Evolutionary conservation across 2,329 filamentous ascomycete species (phyloP).

Genomic region (Penicillium sp.): DNA sequence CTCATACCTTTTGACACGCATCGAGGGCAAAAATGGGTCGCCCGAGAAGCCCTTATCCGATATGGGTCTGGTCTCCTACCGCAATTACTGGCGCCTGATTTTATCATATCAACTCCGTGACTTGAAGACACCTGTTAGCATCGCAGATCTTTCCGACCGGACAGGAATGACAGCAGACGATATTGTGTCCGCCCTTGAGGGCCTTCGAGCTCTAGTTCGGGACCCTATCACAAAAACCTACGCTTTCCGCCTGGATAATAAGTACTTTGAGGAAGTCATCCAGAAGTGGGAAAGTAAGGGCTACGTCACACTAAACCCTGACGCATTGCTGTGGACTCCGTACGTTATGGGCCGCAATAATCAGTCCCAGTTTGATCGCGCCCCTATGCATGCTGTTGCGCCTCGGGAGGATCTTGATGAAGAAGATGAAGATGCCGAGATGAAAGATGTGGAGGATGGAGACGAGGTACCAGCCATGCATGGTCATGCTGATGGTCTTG

Average conservation of each 20-base stretch:
- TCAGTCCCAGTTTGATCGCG: constrained; percentile 78
- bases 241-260: constrained; percentile 80
- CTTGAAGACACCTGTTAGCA: constrained; percentile 57
- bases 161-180: constrained; percentile 97
- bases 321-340: constrained; percentile 87
- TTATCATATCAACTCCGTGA: constrained; percentile 80
- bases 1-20: constrained; percentile 90
- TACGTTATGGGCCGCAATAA: constrained; percentile 93
- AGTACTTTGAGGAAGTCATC: constrained; percentile 84
- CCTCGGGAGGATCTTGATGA: constrained; percentile 66
- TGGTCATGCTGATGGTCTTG: constrained; percentile 17
- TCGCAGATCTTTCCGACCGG: constrained; percentile 66
- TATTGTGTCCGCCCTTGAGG: constrained; percentile 90
- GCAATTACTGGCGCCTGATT: constrained; percentile 93
- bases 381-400: constrained; percentile 81
- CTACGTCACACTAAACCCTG: constrained; percentile 79
- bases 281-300: constrained; percentile 85
- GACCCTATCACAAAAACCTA: constrained; percentile 88
- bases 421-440: constrained; percentile 27
- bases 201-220: constrained; percentile 80
- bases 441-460: constrained; percentile 20
- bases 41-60: constrained; percentile 97
- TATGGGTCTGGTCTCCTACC: constrained; percentile 95
- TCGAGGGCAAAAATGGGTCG: constrained; percentile 90
- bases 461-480: constrained; percentile 13